phyloP scores from a whole-genome alignment of 345 rosid genomes.

The Balakata baccata region DNA sequence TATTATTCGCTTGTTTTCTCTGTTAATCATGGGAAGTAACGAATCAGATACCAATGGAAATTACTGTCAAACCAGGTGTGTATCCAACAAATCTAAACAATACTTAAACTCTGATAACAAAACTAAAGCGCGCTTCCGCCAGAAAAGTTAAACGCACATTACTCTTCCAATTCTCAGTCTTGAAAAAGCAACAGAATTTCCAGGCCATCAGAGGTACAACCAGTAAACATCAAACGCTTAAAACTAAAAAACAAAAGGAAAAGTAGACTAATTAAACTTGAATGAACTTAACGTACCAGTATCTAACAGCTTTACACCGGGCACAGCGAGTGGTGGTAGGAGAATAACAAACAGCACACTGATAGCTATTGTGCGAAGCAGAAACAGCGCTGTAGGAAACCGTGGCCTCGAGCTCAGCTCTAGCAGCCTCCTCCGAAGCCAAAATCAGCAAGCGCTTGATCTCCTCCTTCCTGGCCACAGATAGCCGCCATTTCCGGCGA shows the following conservation, averaged over 20 bases:
- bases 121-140: not conserved
- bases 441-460: slow-evolving; percentile 66
- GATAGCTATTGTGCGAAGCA: slow-evolving; percentile 32
- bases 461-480: slow-evolving; percentile 61
- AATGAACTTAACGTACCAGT: slow-evolving; percentile 59
- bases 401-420: slow-evolving; percentile 82
- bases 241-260: not conserved
- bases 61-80: not conserved
- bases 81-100: not conserved
- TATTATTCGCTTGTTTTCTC: not conserved
- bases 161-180: not conserved
- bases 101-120: not conserved
- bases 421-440: slow-evolving; percentile 78
- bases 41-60: slow-evolving; percentile 3
- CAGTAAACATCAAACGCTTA: not conserved
- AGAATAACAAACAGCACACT: slow-evolving; percentile 72
- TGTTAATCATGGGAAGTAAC: not conserved
- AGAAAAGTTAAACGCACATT: not conserved
- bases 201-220: too few species aligned
- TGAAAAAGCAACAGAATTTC: too few species aligned
- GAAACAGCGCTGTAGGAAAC: slow-evolving; percentile 37
- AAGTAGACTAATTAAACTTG: not conserved
- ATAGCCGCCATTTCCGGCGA: slow-evolving; percentile 69
- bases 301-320: slow-evolving; percentile 79
- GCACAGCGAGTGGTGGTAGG: slow-evolving; percentile 81